Base-by-base conservation (phyloP, 192 early-diverging fungal genomes). In the Backusella tarrabulga region DNA sequence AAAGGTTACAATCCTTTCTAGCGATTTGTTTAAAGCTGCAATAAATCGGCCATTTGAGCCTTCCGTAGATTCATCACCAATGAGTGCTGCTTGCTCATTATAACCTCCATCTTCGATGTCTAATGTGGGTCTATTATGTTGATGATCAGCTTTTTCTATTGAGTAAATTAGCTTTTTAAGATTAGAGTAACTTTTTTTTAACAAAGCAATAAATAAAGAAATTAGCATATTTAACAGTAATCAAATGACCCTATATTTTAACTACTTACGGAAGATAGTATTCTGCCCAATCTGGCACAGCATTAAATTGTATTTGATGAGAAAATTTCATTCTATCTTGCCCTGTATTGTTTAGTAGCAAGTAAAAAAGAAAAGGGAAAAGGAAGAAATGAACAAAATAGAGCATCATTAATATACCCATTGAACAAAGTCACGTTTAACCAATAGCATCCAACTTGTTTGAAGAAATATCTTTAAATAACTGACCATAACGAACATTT, bases 1-100 rank as follows among this genome's bases (percentile, higher is more conserved):
- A 74, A 97, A 97, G 34, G 79, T 74, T 32, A 87, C 86, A 71
- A 98, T 95, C 76, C 95, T 95, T 54, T 87, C 86, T 52, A 98
- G 87, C 72, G 97, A 93, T 68, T 88, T 88, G 80, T 97, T 93
- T 8, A 98, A 89, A 3, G 93, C 90, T 9, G 88, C 86, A n/a
- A 86, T 83, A 73, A 98, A 97, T 23, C 83, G 76, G 15, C 66
- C 68, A 73, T 90, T 86, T 70, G 79, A 76, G n/a, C 44, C 72
- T 26, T 82, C 83, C 75, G 1, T 67, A 38, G 40, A 80, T 17
- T 74, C 67, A 40, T 78, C 71, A 34, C 74, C 71, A 15, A 85
- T 68, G 19, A 84, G 71, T 5, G 78, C 79, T n/a, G 84, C 75
- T 14, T 76, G 76, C 68, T 85, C 78, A 75, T 80, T 77, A 5